Evolutionary conservation across 306 rosid species (phyloP).

Genomic region (Psophocarpus tetragonolobus): DNA sequence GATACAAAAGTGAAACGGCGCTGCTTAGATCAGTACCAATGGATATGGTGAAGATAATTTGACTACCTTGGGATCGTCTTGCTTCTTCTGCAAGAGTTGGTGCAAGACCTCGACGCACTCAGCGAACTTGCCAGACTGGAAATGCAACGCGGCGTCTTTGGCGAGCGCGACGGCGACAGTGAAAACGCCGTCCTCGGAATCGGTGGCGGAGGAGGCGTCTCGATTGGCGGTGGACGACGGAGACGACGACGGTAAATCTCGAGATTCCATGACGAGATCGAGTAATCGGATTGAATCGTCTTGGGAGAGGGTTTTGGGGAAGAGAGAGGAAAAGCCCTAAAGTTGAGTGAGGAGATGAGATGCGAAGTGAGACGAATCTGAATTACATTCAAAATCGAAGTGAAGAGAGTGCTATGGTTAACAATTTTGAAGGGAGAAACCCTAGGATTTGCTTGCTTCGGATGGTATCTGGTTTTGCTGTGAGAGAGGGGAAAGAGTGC

Average conservation of each 20-base stretch:
- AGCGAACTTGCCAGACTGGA: slow-evolving; percentile 79
- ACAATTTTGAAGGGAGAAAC: slow-evolving; percentile 34
- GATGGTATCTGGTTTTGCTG: slow-evolving; percentile 40
- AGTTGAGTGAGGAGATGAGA: slow-evolving; percentile 25
- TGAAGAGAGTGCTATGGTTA: not conserved
- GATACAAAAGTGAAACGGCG: not conserved
- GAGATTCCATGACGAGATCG: slow-evolving; percentile 82
- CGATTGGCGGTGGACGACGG: slow-evolving; percentile 56
- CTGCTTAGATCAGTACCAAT: slow-evolving; percentile 12
- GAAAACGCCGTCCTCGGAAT: slow-evolving; percentile 62
- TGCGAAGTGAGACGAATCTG: slow-evolving; percentile 29
- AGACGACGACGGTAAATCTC: slow-evolving; percentile 61
- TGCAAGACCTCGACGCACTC: slow-evolving; percentile 71
- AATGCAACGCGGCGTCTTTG: slow-evolving; percentile 83
- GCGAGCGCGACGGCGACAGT: slow-evolving; percentile 60
- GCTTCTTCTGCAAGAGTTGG: slow-evolving; percentile 76
- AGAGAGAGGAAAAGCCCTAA: slow-evolving; percentile 44
- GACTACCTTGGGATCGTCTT: slow-evolving; percentile 83
- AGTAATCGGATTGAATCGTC: slow-evolving; percentile 48
- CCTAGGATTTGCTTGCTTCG: slow-evolving; percentile 34
- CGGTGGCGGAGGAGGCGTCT: slow-evolving; percentile 60
- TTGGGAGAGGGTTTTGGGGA: slow-evolving; percentile 38
- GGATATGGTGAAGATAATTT: not conserved
- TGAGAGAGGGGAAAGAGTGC: not conserved
- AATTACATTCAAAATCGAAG: slow-evolving; percentile 44